Evolutionary conservation across 352 stramenopile species (phyloP).

Genomic region (Elongisporangium prolatum): DNA sequence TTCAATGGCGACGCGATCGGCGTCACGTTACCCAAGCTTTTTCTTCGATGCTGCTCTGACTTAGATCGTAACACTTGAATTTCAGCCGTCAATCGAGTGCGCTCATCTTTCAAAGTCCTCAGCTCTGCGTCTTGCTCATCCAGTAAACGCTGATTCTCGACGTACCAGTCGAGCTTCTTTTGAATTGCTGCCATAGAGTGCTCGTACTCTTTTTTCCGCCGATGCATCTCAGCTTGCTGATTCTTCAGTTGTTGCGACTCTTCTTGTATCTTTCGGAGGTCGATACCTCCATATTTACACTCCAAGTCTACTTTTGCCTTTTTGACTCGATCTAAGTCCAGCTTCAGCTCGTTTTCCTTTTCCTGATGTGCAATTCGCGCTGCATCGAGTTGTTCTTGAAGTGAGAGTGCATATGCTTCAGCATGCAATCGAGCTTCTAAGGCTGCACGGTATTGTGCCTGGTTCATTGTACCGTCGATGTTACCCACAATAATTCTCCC

Average conservation of each 20-base stretch:
- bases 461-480: conserved; percentile 13
- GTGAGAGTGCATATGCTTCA: conserved; percentile 38
- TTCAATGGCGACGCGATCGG: conserved; percentile 1
- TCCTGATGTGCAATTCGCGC: conserved; percentile 30
- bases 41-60: conserved; percentile 1
- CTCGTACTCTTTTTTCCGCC: conserved; percentile 43
- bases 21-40: background rate
- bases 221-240: conserved; percentile 36
- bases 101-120: conserved; percentile 24
- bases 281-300: conserved; percentile 70
- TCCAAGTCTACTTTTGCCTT: conserved; percentile 79
- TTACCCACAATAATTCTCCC: conserved; percentile 3
- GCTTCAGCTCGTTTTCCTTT: conserved; percentile 59
- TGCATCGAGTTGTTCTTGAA: conserved; percentile 59
- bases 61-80: conserved; percentile 3
- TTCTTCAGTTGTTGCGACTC: conserved; percentile 43
- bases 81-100: conserved; percentile 5
- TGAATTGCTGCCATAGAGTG: conserved; percentile 48
- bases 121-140: conserved; percentile 74
- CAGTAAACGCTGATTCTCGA: conserved; percentile 74
- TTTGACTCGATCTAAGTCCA: conserved; percentile 73
- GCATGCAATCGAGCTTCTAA: conserved; percentile 62
- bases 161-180: conserved; percentile 85
- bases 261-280: conserved; percentile 49
- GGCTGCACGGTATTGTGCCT: conserved; percentile 39